Percentiles rank a stretch among this genome's conserved stretches.
phyloP scores from a whole-genome alignment of 345 rosid genomes.

The Salix arbutifolia region DNA sequence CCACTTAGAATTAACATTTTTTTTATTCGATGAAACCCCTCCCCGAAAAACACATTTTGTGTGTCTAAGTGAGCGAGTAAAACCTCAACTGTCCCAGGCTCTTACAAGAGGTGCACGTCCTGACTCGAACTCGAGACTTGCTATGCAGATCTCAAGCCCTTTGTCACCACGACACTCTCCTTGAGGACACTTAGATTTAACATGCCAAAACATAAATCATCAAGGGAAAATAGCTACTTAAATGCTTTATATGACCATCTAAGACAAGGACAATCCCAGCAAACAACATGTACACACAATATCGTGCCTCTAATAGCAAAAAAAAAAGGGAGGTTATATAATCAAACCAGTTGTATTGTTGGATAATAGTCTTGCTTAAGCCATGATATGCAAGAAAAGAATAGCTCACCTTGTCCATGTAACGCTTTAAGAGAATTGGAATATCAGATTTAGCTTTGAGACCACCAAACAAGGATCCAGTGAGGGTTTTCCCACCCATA shows the following conservation, averaged over 20 bases:
- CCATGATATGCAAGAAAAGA: not conserved
- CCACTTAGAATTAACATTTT: not conserved
- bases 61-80: too few species aligned
- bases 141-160: too few species aligned
- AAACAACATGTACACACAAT: not conserved
- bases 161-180: too few species aligned
- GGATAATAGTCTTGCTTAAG: not conserved
- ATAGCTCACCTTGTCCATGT: slow-evolving; percentile 49
- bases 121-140: accelerated
- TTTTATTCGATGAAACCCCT: too few species aligned
- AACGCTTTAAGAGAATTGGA: slow-evolving; percentile 68
- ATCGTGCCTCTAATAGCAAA: not conserved
- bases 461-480: slow-evolving; percentile 74
- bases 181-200: too few species aligned
- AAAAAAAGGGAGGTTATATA: not conserved
- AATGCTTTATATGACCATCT: not conserved
- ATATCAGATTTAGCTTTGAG: slow-evolving; percentile 76
- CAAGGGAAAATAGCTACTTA: not conserved
- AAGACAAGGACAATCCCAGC: not conserved
- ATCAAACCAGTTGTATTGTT: not conserved
- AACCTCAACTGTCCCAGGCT: accelerated
- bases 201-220: not conserved
- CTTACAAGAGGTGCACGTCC: accelerated
- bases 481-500: slow-evolving; percentile 47
- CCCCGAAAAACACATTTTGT: too few species aligned